Evolutionary conservation across 192 early-diverging fungal species (phyloP), one percentile per base, ranked within the genome.

Genomic region (Coemansia sp.): DNA sequence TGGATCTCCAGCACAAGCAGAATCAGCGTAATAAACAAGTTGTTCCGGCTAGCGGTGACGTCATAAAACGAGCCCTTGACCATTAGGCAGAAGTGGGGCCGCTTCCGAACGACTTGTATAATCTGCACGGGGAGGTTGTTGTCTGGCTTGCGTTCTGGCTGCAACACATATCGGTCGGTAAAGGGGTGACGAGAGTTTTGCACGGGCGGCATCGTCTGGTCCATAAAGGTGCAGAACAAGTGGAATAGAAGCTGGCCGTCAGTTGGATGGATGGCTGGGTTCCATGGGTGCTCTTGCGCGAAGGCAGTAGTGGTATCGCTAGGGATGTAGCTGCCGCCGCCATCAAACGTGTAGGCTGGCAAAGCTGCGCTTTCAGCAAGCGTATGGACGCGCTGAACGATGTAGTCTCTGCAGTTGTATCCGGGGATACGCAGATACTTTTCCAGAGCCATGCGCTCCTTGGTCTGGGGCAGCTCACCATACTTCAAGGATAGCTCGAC

Each of bases 241-340:
- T 89, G 87, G 75, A 89, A 86, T 19, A 89, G 67, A 19, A 89
- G 78, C 75, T 87, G 86, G 0, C 81, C 74, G 51, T 89, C 87
- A 19, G 87, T 78, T 2, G 87, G 87, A 19, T 82, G 70, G 62
- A 60, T 27, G 17, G 76, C 19, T 7, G 67, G 59, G 36, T 31
- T 74, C 77, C 82, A 80, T 6, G 66, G 55, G 66, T 66, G 64
- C 46, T 73, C 73, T 4, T 61, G 9, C 14, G n/a, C 39, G 3
- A 32, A 39, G 59, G 62, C 36, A 12, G 31, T 19, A 38, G 42
- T 27, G 31, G 31, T 55, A 8, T 12, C 32, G 38, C 38, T 32
- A 15, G 69, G 50, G 4, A 45, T 42, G 19, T 74, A 70, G 69
- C 64, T 59, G 64, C 67, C 75, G 4, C 79, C 84, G 14, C 59